Percentiles rank a stretch among this genome's conserved stretches.
These are phyloP conservation scores for Cyclotella sp. DNA, from an alignment of 108 stramenopile genomes.

Conservation along the genomic window DNA sequence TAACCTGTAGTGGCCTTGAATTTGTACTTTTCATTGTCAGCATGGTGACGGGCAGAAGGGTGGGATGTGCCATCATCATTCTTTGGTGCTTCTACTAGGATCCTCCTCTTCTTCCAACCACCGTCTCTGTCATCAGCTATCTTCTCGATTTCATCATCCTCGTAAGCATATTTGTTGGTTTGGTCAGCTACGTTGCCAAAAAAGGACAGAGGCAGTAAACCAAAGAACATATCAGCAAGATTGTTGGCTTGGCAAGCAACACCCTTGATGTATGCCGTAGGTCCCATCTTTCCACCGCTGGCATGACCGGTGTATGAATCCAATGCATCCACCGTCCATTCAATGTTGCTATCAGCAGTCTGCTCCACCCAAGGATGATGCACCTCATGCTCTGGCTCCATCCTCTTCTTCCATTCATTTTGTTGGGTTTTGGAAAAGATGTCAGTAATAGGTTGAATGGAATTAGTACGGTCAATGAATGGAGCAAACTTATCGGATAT, in stretches of 20 bases:
- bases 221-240: background rate
- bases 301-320: too few relatives aligned
- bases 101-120: background rate
- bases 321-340: background rate
- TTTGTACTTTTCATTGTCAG: constrained; percentile 9
- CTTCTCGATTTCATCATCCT: background rate
- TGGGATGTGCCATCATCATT: background rate
- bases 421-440: background rate
- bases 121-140: constrained; percentile 2
- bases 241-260: background rate
- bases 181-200: background rate
- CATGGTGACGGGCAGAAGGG: background rate
- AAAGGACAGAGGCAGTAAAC: background rate
- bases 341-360: background rate
- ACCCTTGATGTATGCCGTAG: background rate
- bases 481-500: background rate
- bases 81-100: background rate
- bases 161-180: constrained; percentile 13
- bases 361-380: constrained; percentile 10
- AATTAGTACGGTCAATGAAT: background rate
- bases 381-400: constrained; percentile 12
- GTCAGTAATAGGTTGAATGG: background rate
- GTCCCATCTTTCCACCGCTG: background rate
- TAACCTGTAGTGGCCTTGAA: constrained; percentile 13
- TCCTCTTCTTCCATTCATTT: constrained; percentile 12